A percentile compares a stretch with the other conserved stretches of the same genome.
These are phyloP conservation scores for Podaxis mareebaensis DNA, from an alignment of 768 basidiomycete genomes.

Conservation along the genomic window DNA sequence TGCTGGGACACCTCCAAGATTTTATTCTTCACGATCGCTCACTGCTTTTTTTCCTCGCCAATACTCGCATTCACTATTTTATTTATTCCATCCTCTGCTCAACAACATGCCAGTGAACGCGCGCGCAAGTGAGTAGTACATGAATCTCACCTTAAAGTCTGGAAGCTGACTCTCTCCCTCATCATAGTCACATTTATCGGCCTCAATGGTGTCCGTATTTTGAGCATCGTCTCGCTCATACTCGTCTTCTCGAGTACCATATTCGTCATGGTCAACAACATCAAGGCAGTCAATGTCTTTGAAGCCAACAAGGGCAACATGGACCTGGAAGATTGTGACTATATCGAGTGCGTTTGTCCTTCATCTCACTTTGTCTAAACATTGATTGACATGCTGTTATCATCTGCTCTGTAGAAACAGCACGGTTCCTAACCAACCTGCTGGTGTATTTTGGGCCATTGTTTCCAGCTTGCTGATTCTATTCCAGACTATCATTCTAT, in stretches of 20 bases:
- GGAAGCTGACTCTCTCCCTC: not conserved
- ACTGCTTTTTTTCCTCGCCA: not conserved
- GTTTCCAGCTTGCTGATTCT: conserved; percentile 84
- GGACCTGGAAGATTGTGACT: conserved; percentile 64
- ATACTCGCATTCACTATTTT: not conserved
- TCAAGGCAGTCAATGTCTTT: conserved; percentile 74
- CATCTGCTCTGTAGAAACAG: conserved; percentile 46
- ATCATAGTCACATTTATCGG: conserved; percentile 57
- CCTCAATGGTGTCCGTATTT: conserved; percentile 72
- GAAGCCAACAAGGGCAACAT: conserved; percentile 37
- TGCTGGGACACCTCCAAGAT: conserved; percentile 11
- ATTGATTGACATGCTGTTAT: not conserved
- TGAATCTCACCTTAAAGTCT: no score
- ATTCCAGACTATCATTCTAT: conserved; percentile 74
- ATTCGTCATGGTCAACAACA: conserved; percentile 70
- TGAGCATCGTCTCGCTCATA: conserved; percentile 78
- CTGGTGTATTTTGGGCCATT: conserved; percentile 90
- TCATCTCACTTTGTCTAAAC: not conserved
- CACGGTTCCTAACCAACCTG: conserved; percentile 92
- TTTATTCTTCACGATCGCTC: not conserved
- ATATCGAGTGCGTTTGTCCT: conserved; percentile 62
- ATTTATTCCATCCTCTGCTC: not conserved
- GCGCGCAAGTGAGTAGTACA: not conserved
- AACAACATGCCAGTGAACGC: conserved; percentile 6
- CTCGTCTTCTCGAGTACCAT: conserved; percentile 81